A percentile compares a stretch with the other conserved stretches of the same genome.
These are phyloP conservation scores for Lactifluus pinguis DNA, from an alignment of 768 basidiomycete species.

Conservation along the genomic window DNA sequence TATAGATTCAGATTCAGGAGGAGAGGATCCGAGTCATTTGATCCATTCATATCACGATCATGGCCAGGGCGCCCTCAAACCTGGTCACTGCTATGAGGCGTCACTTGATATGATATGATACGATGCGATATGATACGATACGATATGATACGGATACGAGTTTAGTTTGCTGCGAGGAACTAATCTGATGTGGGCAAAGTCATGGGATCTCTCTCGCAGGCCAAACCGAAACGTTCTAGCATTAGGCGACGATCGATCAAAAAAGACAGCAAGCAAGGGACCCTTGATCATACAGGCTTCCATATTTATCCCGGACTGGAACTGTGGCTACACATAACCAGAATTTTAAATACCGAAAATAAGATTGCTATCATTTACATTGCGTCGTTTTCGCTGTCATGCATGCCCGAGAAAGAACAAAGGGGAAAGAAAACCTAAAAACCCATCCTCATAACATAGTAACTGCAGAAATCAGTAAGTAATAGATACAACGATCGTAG, in stretches of 20 bases:
- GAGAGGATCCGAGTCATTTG: too few relatives aligned
- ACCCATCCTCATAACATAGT: constrained; percentile 1
- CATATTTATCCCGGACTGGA: not conserved
- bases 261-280: not conserved
- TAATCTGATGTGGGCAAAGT: not conserved
- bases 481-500: constrained; percentile 14
- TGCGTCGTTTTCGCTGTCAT: not conserved
- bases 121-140: not conserved
- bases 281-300: not conserved
- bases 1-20: too few relatives aligned
- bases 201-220: not conserved
- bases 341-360: constrained; percentile 4
- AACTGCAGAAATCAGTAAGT: not conserved
- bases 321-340: not conserved
- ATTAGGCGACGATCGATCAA: constrained; percentile 7
- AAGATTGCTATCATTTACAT: constrained; percentile 13
- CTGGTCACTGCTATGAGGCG: too few relatives aligned
- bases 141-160: not conserved
- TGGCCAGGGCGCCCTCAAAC: not conserved
- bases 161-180: not conserved
- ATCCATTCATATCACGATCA: too few relatives aligned
- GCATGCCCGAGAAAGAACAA: not conserved
- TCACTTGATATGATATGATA: not conserved
- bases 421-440: not conserved
- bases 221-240: too few relatives aligned